Base-by-base conservation (phyloP, 352 stramenopile genomes). In the Phytophthora sojae region DNA sequence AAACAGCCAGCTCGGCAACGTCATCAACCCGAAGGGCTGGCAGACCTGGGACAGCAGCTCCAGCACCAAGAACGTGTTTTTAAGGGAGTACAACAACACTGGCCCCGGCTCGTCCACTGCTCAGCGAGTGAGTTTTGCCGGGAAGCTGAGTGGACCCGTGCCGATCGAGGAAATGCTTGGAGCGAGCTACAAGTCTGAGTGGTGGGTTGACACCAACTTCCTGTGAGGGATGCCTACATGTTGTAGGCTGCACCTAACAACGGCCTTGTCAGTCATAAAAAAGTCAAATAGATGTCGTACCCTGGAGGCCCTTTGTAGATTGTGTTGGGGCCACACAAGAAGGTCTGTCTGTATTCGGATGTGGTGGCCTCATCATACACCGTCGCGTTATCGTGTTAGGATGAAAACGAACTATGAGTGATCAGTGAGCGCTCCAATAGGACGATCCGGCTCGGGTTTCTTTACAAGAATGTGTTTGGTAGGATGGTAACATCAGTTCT, bases 31-130 rank as follows among this genome's bases (percentile, higher is more conserved):
- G 15, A 21, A 56, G 21, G 62, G 62, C 2, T 69, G 62, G 62
- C 21, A 54, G 12, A 6, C 2, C 4, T 70, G 54, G 54, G 32
- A 64, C 25, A 32, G 32, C 21, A 19, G 8, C 14, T 39, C 51
- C n/a, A 68, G 51, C 32, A 70, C 63, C 4, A 26, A 17, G 4
- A 50, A 70, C 45, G 55, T 64, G 2, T 64, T 49, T 25, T 64
- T 70, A 9, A 64, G 57, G 19, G 63, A 70, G 45, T 70, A 53
- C 23, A 70, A 70, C 47, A 70, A 60, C 47, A 56, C 1, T 9
- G 55, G 63, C 1, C 9, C 32, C 2, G 54, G 63, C 5, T 55
- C 55, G 21, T 56, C 42, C 44, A 57, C 25, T 21, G 35, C 21
- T 14, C 23, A 65, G 19, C 49, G 58, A 49, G 58, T 57, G 19